phyloP scores from a whole-genome alignment of 179 eudicot species.

The Spinacia oleracea region DNA sequence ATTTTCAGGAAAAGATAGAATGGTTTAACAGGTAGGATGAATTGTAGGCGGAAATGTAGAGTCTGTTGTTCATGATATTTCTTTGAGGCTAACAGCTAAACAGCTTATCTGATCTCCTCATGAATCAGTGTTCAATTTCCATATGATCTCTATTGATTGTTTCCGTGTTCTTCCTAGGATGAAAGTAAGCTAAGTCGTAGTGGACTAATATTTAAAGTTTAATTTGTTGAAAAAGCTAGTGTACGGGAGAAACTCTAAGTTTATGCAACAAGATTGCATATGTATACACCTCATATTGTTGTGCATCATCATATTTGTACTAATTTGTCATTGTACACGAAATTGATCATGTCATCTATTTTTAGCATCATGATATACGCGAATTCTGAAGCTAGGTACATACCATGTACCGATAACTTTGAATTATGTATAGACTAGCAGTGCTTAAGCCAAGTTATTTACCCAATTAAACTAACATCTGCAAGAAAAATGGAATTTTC shows the following conservation, averaged over 20 bases:
- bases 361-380: neutral
- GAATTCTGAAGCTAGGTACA: neutral
- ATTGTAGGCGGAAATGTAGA: neutral
- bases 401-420: neutral
- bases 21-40: neutral
- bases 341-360: neutral
- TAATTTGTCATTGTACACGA: neutral
- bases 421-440: too few relatives aligned
- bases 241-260: neutral
- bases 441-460: too few relatives aligned
- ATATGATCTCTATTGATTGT: conserved; percentile 2
- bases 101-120: conserved; percentile 25
- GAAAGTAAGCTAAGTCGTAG: neutral
- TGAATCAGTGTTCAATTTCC: conserved; percentile 5
- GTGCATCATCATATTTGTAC: neutral
- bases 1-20: conserved; percentile 28
- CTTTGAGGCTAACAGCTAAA: conserved; percentile 25
- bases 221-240: conserved; percentile 5
- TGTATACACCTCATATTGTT: neutral
- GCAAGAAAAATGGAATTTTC: neutral
- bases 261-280: neutral
- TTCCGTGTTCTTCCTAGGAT: conserved; percentile 1
- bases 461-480: neutral
- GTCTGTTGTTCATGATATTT: neutral
- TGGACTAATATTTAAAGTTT: neutral